Percentiles rank a stretch among this genome's conserved stretches.
Conservation (phyloP, 139 green algal genomes). For the Dunaliella sp. region DNA sequence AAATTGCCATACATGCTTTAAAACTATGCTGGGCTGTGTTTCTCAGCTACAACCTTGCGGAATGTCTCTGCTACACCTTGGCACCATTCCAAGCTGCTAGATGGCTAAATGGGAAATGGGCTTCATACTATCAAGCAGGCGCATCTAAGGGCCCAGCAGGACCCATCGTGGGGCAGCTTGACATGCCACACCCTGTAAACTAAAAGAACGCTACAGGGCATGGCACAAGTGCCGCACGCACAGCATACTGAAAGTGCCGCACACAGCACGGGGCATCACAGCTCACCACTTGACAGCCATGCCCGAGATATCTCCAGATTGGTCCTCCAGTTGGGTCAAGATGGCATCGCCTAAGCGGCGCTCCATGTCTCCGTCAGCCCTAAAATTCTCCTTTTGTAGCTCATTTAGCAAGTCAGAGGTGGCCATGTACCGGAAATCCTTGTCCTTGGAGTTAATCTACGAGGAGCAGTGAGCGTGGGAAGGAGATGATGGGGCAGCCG, state of each 20-base stretch:
- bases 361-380: slow-evolving; percentile 66
- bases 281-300: slow-evolving; percentile 88
- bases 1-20: too few species aligned
- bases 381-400: slow-evolving; percentile 77
- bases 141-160: not conserved
- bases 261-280: not conserved
- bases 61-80: too few species aligned
- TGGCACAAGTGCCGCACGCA: not conserved
- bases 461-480: too few species aligned
- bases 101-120: too few species aligned
- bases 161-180: too few species aligned
- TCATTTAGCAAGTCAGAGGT: slow-evolving; percentile 87
- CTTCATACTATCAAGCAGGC: too few species aligned
- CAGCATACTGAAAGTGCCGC: too few species aligned
- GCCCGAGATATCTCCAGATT: slow-evolving; percentile 80
- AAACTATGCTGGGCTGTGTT: too few species aligned
- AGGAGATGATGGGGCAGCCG: too few species aligned
- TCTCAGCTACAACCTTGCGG: too few species aligned
- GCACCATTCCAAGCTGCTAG: too few species aligned
- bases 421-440: slow-evolving; percentile 94
- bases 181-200: too few species aligned
- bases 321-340: slow-evolving; percentile 85
- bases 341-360: slow-evolving; percentile 63
- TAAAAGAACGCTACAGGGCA: not conserved
- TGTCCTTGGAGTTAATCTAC: slow-evolving; percentile 68